Evolutionary conservation across 2,329 filamentous ascomycete genomes (phyloP), one percentile per base, ranked within the genome.

Genomic region (Fusarium aywerte): DNA sequence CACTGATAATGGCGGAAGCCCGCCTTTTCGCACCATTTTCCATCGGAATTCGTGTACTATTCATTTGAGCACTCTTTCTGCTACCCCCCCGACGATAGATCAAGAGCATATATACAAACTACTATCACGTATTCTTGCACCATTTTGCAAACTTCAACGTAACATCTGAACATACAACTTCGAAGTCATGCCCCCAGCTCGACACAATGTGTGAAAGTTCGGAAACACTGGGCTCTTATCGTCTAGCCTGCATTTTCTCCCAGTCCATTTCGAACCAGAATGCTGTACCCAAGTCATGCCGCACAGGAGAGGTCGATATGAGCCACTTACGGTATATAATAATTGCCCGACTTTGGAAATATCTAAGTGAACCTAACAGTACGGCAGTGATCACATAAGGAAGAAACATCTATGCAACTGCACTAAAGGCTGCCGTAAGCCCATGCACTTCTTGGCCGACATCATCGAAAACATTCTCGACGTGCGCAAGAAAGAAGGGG

Each of bases 161-260:
- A n/a, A n/a, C n/a, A n/a, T n/a, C n/a, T n/a, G n/a, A 15, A 0
- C 3, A 20, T 3, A 3, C 2, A 21, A 8, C 18, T 4, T 21
- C 1, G 13, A 0, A 3, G 9, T 15, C 12, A 4, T 9, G 1
- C 1, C 18, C 7, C 18, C 1, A 15, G 7, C 36, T 39, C 7
- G 21, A 15, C 4, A 21, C 2, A 4, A 39, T 39, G 36, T 15
- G 20, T 21, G 18, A 18, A 13, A 15, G 12, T 3, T 15, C 18
- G 5, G 36, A 39, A 39, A 21, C 12, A 15, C 4, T 21, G 12
- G 21, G 12, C 7, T 4, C 18, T 4, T 21, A 0, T 39, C 36
- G 36, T 5, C 9, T 39, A 11, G 36, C 36, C 36, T 39, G 36
- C 0, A 3, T 39, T 13, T 39, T 39, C 12, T 8, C 1, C 8